Evolutionary conservation across 371 early-diverging fungal genomes (phyloP), one percentile per base, ranked within the genome.

Genomic region (Blastocladiella emersonii): DNA sequence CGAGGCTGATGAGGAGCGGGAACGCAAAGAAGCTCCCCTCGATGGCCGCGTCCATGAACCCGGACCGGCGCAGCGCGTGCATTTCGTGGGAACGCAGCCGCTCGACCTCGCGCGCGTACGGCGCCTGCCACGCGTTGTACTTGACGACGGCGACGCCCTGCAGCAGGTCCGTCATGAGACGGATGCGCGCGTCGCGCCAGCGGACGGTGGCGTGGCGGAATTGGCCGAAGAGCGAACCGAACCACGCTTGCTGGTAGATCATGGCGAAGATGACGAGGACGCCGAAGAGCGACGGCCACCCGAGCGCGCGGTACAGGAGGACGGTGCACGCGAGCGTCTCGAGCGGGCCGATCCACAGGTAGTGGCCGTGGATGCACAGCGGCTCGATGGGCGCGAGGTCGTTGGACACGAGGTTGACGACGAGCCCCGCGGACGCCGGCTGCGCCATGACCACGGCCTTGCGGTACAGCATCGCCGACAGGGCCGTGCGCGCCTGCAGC

Each of bases 121-220:
- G 66, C 0, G 55, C 51, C 56, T 75, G 74, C 76, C 74, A 75
- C 0, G 70, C 72, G 62, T 43, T 15, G 37, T 35, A 59, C 32
- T 59, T 59, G 53, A 79, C 74, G n/a, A 76, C 69, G 62, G 68
- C 48, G 53, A 78, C 72, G 15, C 80, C 80, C 17, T 68, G 61
- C 0, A 79, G 51, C 64, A 65, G 62, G 61, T 79, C 78, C 1
- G 69, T 65, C 41, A 78, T 56, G 41, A 57, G 69, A 59, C 72
- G 71, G 63, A 79, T 71, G 23, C 77, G 67, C 17, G 75, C 74
- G 62, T 79, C 80, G 2, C 77, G 64, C 57, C 59, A 64, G 10
- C 23, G 27, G 32, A 74, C 72, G 30, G 67, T 64, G 23, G 45
- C 35, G 36, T 66, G 68, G 12, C 80, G 63, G 25, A 74, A 57